Evolutionary conservation across 2,329 filamentous ascomycete species (phyloP), one percentile per base, ranked within the genome.

Genomic region (Metarhizium guizhouense): DNA sequence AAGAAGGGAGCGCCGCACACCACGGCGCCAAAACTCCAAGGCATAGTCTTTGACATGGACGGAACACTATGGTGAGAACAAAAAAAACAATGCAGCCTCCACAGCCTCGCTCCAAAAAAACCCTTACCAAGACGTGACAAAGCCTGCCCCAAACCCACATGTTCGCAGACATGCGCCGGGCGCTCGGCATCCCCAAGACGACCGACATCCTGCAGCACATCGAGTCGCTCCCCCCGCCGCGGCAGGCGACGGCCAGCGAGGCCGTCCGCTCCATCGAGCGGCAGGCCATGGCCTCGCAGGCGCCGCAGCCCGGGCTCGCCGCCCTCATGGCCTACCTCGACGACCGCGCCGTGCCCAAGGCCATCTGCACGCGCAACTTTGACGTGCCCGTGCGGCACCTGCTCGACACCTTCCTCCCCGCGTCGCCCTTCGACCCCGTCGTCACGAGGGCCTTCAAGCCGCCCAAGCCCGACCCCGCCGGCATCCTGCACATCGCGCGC

Each of bases 121-220:
- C 25, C 25, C 25, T 25, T 25, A 25, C 25, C 25, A 25, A 25
- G 25, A 25, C 1, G 25, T 25, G 25, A 25, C 25, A 47, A 60
- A 95, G 91, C 68, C 76, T 92, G 56, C 93, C 93, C 0, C 93
- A 97, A 72, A 94, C 88, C 63, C 90, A 96, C 79, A 99, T 97
- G 93, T 97, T 97, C 72, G 70, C 73, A 20, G 81, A 95, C 67
- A 97, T 99, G 93, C 86, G 86, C 60, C 67, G 74, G 14, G 86
- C 83, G 7, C 81, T 97, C 16, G 78, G 76, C 52, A 96, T 97
- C 63, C 69, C 82, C 59, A 87, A 86, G 68, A 72, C 76, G 40
- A 75, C 78, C 65, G 94, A 99, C 72, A 97, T 99, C 67, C 85
- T 99, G 47, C 86, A 91, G 58, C 89, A 97, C 74, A 85, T 96